Base-by-base conservation (phyloP, 2,329 filamentous ascomycete species). In the Tricladium varicosporioides region DNA sequence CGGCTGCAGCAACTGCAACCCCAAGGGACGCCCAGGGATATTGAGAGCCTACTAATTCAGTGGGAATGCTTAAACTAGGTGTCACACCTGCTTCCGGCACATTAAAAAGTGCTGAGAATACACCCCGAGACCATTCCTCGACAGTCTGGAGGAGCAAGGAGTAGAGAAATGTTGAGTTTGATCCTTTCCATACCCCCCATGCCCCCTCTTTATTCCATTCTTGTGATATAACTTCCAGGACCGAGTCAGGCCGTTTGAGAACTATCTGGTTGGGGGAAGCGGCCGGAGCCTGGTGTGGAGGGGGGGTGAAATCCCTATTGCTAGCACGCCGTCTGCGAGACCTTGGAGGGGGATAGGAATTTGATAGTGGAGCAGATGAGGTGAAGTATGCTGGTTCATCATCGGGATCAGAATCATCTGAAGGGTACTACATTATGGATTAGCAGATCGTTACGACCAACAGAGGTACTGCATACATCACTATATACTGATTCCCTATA, bases 111-210 rank as follows among this genome's bases (percentile, higher is more conserved):
- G 94, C 93, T 46, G 91, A 91, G n/a, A 97, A 80, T 52, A 97
- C 81, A 67, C 91, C 94, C 66, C 92, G 84, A 9, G 92, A 89
- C 86, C 95, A 99, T 65, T 91, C 92, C 71, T 97, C 94, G 31
- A 96, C 77, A 7, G 95, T 87, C 10, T 91, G 91, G 60, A 92
- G 84, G 15, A 97, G 80, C 48, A 97, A 84, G 0, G 87, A 89
- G 74, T 97, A 96, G 50, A 97, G 79, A 69, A 97, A 99, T 1
- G 92, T 95, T 13, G 89, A 85, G 70, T 97, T 97, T 40, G 92
- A 91, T 8, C 88, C 86, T 72, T 97, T 97, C 92, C 93, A 99
- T 5, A 97, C 86, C 4, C 94, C 94, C 80, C 92, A 92, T 0
- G 87, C 87, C 36, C 92, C 91, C 70, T 96, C 93, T 65, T 89